phyloP scores from a whole-genome alignment of 1,139 yeast species.

The Protomyces inouyei region DNA sequence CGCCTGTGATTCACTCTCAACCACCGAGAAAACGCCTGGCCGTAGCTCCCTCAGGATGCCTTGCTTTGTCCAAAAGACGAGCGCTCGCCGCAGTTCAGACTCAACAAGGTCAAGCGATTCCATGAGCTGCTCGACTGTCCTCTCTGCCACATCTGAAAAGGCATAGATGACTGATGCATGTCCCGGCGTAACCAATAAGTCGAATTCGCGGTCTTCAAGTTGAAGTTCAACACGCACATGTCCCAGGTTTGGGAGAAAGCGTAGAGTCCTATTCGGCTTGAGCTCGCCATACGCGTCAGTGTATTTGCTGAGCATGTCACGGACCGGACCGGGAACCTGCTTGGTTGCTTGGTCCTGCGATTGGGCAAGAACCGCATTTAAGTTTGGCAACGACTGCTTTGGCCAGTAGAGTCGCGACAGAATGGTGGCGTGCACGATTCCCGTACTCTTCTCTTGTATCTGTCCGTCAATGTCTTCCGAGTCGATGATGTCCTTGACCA shows the following conservation, averaged over 20 bases:
- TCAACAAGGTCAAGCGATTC: conserved; percentile 1
- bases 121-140: neutral
- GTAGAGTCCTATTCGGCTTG: conserved; percentile 57
- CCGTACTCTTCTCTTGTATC: conserved; percentile 2
- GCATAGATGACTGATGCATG: conserved; percentile 61
- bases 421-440: conserved; percentile 12
- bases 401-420: conserved; percentile 22
- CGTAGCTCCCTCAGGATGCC: conserved; percentile 35
- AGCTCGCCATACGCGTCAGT: conserved; percentile 43
- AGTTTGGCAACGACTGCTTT: neutral
- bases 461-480: conserved; percentile 36
- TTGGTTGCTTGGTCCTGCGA: conserved; percentile 43
- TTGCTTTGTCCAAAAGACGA: conserved; percentile 37
- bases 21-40: conserved; percentile 33
- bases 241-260: conserved; percentile 59
- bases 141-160: conserved; percentile 45
- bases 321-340: conserved; percentile 48
- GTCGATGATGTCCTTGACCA: conserved; percentile 65
- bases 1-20: conserved; percentile 34
- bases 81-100: conserved; percentile 35
- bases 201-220: conserved; percentile 45
- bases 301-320: conserved; percentile 44
- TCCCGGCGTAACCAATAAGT: conserved; percentile 58
- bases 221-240: conserved; percentile 56
- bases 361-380: conserved; percentile 51